phyloP scores from a whole-genome alignment of 2,329 filamentous ascomycete genomes.

The Whalleya microplaca region DNA sequence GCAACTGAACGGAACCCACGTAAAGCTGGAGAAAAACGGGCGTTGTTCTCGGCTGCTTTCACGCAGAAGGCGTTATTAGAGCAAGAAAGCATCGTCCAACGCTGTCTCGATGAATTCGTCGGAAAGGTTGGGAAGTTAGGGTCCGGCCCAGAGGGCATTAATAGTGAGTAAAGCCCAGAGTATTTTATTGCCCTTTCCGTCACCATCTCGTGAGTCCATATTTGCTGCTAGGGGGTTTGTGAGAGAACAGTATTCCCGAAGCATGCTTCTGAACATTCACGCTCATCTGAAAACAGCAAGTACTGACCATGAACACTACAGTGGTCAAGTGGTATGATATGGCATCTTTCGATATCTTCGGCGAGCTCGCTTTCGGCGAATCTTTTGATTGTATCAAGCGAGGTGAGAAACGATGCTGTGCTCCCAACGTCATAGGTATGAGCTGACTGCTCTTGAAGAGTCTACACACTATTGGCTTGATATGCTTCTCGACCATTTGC shows the following conservation, averaged over 20 bases:
- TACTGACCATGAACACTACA: no score
- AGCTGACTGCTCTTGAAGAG: background rate
- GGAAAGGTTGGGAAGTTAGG: background rate
- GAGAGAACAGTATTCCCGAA: no score
- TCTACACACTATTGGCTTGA: constrained; percentile 5
- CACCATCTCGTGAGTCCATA: no score
- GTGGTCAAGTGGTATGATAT: constrained; percentile 16
- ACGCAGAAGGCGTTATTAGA: constrained; percentile 5
- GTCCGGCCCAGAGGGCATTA: constrained; percentile 3
- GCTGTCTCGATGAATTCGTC: constrained; percentile 8
- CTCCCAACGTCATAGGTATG: background rate
- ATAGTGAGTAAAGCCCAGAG: no score
- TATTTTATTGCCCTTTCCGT: no score
- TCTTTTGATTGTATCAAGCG: constrained; percentile 8
- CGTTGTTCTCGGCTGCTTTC: constrained; percentile 12
- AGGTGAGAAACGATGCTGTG: background rate
- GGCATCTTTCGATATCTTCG: constrained; percentile 14
- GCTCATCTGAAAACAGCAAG: no score
- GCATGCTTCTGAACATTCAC: no score
- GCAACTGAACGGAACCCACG: constrained; percentile 17
- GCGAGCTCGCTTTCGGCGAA: constrained; percentile 17
- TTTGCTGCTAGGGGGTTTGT: no score
- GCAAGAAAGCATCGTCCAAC: constrained; percentile 11
- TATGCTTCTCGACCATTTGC: constrained; percentile 5
- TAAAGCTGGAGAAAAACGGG: constrained; percentile 11